phyloP scores from a whole-genome alignment of 2,329 filamentous ascomycete genomes.

The Nemania sp. region DNA sequence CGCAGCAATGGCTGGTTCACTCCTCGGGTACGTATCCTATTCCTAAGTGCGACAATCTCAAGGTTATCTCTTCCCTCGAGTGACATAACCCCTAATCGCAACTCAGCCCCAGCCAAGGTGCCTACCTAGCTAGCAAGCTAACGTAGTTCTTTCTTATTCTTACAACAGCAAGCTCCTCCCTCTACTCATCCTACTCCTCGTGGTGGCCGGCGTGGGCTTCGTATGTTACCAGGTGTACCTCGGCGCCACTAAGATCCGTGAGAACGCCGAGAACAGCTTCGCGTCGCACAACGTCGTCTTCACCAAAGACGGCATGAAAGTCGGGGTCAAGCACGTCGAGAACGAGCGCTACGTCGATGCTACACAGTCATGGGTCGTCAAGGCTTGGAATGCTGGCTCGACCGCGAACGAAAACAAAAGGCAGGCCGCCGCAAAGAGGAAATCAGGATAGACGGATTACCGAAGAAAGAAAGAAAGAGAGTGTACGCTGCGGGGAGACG shows the following conservation, averaged over 20 bases:
- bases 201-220: conserved; percentile 70
- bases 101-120: not conserved
- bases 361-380: conserved; percentile 76
- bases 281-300: conserved; percentile 81
- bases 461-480: conserved; percentile 2
- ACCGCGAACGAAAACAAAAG: conserved; percentile 16
- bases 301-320: conserved; percentile 78
- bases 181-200: conserved; percentile 71
- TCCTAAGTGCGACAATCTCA: not conserved
- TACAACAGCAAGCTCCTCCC: conserved; percentile 70
- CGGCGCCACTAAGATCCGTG: conserved; percentile 73
- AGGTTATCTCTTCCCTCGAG: not conserved
- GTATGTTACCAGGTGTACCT: conserved; percentile 80
- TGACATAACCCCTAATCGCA: not conserved
- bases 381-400: conserved; percentile 70
- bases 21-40: conserved; percentile 41
- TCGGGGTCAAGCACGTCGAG: conserved; percentile 75
- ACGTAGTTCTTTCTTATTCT: conserved; percentile 15
- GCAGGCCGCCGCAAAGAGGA: conserved; percentile 43
- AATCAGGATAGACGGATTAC: not conserved
- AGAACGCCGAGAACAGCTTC: conserved; percentile 75
- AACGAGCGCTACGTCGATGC: conserved; percentile 79
- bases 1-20: conserved; percentile 45
- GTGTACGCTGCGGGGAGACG: not conserved
- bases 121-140: conserved; percentile 5